Percentiles rank a stretch among this genome's conserved stretches.
Evolutionary conservation across 805 yeast species (phyloP).

Genomic region (Brettanomyces bruxellensis): DNA sequence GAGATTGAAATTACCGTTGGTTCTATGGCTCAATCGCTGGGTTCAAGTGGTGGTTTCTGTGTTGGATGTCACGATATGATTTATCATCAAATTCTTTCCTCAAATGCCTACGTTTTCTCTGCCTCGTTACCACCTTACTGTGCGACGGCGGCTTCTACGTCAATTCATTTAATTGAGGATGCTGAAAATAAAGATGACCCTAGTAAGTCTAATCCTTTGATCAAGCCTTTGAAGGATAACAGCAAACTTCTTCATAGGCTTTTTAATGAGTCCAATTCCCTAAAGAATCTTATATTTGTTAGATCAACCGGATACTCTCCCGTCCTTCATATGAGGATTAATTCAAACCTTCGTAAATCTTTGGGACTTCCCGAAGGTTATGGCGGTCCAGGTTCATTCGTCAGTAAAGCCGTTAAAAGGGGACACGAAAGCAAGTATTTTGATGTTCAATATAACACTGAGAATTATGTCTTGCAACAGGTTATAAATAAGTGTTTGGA

Average conservation of each 20-base stretch:
- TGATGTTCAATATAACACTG: slow-evolving; percentile 38
- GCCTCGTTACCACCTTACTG: slow-evolving; percentile 93
- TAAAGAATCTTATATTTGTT: slow-evolving; percentile 36
- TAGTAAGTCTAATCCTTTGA: slow-evolving; percentile 28
- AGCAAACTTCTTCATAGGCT: slow-evolving; percentile 29
- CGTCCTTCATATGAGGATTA: slow-evolving; percentile 55
- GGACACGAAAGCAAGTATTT: slow-evolving; percentile 33
- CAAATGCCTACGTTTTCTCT: slow-evolving; percentile 84
- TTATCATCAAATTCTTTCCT: slow-evolving; percentile 85
- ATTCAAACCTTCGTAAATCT: slow-evolving; percentile 32
- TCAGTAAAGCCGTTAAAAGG: slow-evolving; percentile 35
- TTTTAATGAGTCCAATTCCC: slow-evolving; percentile 29
- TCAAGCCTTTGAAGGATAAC: slow-evolving; percentile 33
- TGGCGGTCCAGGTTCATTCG: slow-evolving; percentile 35
- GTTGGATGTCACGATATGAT: slow-evolving; percentile 79
- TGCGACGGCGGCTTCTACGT: slow-evolving; percentile 51
- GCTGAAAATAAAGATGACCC: slow-evolving; percentile 9
- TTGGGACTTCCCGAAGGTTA: slow-evolving; percentile 40
- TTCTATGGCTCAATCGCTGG: slow-evolving; percentile 71
- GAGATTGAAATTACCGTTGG: slow-evolving; percentile 84
- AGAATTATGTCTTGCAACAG: slow-evolving; percentile 53
- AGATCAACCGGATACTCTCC: slow-evolving; percentile 57
- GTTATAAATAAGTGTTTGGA: slow-evolving; percentile 50
- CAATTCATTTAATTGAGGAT: slow-evolving; percentile 38
- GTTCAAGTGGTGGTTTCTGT: slow-evolving; percentile 89